These are phyloP conservation scores for Elaeagnus macrophylla DNA, from an alignment of 306 rosid genomes.

Conservation along the genomic window DNA sequence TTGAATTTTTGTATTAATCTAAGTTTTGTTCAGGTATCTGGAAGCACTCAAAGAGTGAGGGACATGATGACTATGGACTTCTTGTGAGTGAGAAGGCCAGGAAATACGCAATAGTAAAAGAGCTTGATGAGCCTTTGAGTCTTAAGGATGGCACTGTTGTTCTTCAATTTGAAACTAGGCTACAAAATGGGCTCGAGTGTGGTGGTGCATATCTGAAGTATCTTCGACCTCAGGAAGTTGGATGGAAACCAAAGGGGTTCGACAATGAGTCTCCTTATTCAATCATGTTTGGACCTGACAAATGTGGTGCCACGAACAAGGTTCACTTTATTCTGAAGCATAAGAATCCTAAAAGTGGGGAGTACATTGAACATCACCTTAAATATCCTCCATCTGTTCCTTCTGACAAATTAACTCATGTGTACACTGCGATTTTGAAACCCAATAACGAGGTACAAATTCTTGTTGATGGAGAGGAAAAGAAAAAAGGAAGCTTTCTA, in stretches of 20 bases:
- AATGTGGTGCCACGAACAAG: conserved; percentile 91
- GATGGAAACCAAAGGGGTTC: conserved; percentile 76
- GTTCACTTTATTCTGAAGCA: conserved; percentile 94
- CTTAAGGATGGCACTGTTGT: conserved; percentile 69
- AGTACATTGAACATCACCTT: conserved; percentile 81
- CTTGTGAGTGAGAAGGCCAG: conserved; percentile 80
- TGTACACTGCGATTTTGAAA: conserved; percentile 73
- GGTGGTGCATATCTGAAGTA: conserved; percentile 96
- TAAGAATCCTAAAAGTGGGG: conserved; percentile 81
- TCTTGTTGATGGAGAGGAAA: conserved; percentile 47
- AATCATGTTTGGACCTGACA: conserved; percentile 97
- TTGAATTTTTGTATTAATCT: conserved; percentile 4
- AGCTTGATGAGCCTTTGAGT: conserved; percentile 47
- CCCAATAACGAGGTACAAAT: conserved; percentile 33
- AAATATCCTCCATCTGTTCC: conserved; percentile 84
- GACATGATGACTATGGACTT: conserved; percentile 88
- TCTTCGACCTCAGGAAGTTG: conserved; percentile 80
- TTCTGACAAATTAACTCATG: conserved; percentile 76
- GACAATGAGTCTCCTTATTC: conserved; percentile 76
- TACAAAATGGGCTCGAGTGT: conserved; percentile 93
- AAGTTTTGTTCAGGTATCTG: conserved; percentile 55
- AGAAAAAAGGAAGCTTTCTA: conserved; percentile 44
- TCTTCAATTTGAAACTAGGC: conserved; percentile 82
- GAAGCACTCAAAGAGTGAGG: conserved; percentile 89
- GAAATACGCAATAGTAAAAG: conserved; percentile 84